Evolutionary conservation across 2,329 filamentous ascomycete species (phyloP).

Genomic region (Penicillium crustosum): DNA sequence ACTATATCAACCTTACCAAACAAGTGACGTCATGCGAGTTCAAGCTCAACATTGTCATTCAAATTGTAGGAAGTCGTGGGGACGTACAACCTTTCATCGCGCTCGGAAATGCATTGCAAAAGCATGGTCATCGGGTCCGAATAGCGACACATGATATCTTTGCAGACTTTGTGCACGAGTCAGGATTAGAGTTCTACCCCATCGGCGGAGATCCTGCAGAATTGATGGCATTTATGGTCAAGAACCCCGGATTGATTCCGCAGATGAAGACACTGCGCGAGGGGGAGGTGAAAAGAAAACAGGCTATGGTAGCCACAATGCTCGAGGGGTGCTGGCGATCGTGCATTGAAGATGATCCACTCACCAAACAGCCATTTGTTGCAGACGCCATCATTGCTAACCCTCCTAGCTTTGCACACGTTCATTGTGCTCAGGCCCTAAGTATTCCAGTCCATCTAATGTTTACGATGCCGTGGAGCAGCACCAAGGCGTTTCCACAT

Average conservation of each 20-base stretch:
- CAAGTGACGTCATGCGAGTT: not conserved
- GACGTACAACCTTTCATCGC: slow-evolving; percentile 62
- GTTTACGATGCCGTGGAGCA: slow-evolving; percentile 55
- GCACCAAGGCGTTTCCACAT: slow-evolving; percentile 49
- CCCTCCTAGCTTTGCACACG: slow-evolving; percentile 54
- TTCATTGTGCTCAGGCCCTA: slow-evolving; percentile 44
- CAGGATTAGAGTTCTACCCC: slow-evolving; percentile 58
- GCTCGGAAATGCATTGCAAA: slow-evolving; percentile 52
- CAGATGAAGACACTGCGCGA: slow-evolving; percentile 38
- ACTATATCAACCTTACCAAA: slow-evolving; percentile 27
- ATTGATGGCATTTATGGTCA: slow-evolving; percentile 55
- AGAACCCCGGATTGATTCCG: slow-evolving; percentile 48
- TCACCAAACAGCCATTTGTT: slow-evolving; percentile 47
- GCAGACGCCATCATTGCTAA: slow-evolving; percentile 58
- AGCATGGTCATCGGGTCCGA: slow-evolving; percentile 56
- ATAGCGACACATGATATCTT: slow-evolving; percentile 59
- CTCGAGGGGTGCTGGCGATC: slow-evolving; percentile 43
- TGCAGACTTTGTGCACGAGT: slow-evolving; percentile 52
- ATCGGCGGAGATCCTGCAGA: slow-evolving; percentile 58
- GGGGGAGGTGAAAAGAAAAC: slow-evolving; percentile 35
- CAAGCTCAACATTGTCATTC: slow-evolving; percentile 53
- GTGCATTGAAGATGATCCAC: slow-evolving; percentile 37
- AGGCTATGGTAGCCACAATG: slow-evolving; percentile 39
- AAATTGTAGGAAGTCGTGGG: slow-evolving; percentile 58
- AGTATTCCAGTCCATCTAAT: slow-evolving; percentile 54